These are phyloP conservation scores for Alternaria arbusti DNA, from an alignment of 2,329 filamentous ascomycete genomes.

Conservation along the genomic window DNA sequence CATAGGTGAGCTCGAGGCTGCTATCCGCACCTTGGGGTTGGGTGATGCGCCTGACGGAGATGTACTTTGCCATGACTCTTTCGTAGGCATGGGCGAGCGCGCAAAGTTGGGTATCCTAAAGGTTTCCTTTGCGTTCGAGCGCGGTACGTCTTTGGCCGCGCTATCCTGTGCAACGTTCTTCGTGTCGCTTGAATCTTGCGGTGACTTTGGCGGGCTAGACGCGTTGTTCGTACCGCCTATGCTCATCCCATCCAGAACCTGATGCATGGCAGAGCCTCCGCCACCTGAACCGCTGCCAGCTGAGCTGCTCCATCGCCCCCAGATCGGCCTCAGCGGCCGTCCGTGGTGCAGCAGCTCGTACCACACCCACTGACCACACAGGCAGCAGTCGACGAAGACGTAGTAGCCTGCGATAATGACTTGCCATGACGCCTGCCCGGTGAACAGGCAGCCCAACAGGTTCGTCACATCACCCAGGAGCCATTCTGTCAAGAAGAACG, in stretches of 20 bases:
- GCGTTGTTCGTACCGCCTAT: constrained; percentile 17
- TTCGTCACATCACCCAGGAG: constrained; percentile 69
- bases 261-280: constrained; percentile 36
- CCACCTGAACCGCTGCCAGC: constrained; percentile 18
- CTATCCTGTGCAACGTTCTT: constrained; percentile 18
- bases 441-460: constrained; percentile 67
- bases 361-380: constrained; percentile 70
- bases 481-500: constrained; percentile 72
- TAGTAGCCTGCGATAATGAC: constrained; percentile 70
- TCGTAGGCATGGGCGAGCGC: constrained; percentile 34
- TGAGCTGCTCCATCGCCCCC: constrained; percentile 32
- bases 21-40: constrained; percentile 41
- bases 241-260: constrained; percentile 33
- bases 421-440: constrained; percentile 70
- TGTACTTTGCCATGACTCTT: constrained; percentile 34
- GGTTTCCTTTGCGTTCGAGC: constrained; percentile 40
- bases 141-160: constrained; percentile 30
- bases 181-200: constrained; percentile 8
- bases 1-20: constrained; percentile 51
- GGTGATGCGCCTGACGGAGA: constrained; percentile 26
- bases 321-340: constrained; percentile 51
- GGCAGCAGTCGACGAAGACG: constrained; percentile 67
- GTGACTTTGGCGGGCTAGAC: constrained; percentile 2
- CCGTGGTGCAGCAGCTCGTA: constrained; percentile 65
- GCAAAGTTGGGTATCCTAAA: constrained; percentile 49